Base-by-base conservation (phyloP, 345 rosid genomes). In the Zanthoxylum bungeanum region DNA sequence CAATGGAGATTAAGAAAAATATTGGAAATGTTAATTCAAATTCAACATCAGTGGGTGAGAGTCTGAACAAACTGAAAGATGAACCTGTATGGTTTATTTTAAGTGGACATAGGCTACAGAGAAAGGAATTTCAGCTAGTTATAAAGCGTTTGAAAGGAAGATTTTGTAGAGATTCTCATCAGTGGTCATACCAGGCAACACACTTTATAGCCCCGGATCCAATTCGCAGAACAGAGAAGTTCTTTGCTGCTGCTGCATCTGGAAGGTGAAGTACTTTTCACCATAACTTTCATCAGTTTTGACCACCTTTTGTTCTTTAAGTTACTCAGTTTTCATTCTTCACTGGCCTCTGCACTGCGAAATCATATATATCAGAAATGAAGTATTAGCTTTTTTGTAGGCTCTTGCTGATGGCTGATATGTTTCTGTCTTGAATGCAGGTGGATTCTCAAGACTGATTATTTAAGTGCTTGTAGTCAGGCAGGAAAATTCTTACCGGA, bases 131-230 rank as follows among this genome's bases (percentile, higher is more conserved):
- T 76, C 98, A 85, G 79, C 78, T 85, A 80, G 78, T 88, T 36
- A 78, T 92, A 68, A 87, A 78, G 79, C 68, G 79, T 30, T 71
- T 95, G 81, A 88, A 83, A 75, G 99, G 98, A 42, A 91, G 84
- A 81, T 69, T 75, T 51, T 95, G 96, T 76, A 86, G 86, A 74
- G 93, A 92, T 79, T 95, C 97, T 79, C 98, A 95, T 83, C 93
- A 89, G 17, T 95, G 99, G 97, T 92, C 96, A 49, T 95, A 91
- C 79, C 97, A 91, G 78, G 98, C 97, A 74, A 95, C 99, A 46
- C 99, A 95, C 64, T 91, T 88, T 69, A 84, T 95, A 49, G 82
- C 85, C 60, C 78, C 96, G 44, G 87, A 85, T 61, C 89, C 94
- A 46, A 53, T 92, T 77, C 84, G 91, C 50, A 85, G 99, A 83